Evolutionary conservation across 352 stramenopile genomes (phyloP), one percentile per base, ranked within the genome.

Genomic region (Pythium periplocum): DNA sequence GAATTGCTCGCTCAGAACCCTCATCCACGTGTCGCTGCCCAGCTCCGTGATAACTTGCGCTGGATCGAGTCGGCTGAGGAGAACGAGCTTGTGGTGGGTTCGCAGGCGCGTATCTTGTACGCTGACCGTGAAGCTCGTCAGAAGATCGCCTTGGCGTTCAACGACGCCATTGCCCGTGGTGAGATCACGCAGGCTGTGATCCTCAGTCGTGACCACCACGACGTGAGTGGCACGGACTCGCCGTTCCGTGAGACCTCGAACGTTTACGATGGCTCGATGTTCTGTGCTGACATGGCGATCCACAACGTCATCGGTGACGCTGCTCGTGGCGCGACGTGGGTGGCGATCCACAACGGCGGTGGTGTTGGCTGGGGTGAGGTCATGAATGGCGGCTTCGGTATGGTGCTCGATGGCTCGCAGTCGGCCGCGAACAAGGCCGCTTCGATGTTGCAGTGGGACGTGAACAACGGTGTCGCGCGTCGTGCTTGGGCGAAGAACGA

Each of bases 171-270:
- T 44, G 66, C 66, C 0, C 55, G 54, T 4, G 86, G 86, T 3
- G 78, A 88, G 46, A 50, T 96, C 48, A 82, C 66, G 4, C 75
- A 64, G 7, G 75, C 83, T 1, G 75, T 96, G 33, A 86, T 96
- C 45, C 68, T 96, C 40, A 90, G 78, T 48, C 71, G 86, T 17
- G 86, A 96, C 63, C 86, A 96, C 69, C 86, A 96, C 68, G 86
- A 96, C 60, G 85, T 96, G 30, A 90, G 73, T 43, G 86, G 85
- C 47, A 96, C 86, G 26, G 86, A 96, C 71, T 88, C 71, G 8
- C 86, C 86, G 42, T 96, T 90, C 81, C 79, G 86, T 43, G 86
- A 96, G 70, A 96, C 86, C 2, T 91, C 78, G 34, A 96, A 96
- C 67, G 81, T 96, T 37, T 74, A 78, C 48, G 86, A 96, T 47